Conservation (phyloP, 2,329 filamentous ascomycete genomes). For the Neoarthrinium moseri region DNA sequence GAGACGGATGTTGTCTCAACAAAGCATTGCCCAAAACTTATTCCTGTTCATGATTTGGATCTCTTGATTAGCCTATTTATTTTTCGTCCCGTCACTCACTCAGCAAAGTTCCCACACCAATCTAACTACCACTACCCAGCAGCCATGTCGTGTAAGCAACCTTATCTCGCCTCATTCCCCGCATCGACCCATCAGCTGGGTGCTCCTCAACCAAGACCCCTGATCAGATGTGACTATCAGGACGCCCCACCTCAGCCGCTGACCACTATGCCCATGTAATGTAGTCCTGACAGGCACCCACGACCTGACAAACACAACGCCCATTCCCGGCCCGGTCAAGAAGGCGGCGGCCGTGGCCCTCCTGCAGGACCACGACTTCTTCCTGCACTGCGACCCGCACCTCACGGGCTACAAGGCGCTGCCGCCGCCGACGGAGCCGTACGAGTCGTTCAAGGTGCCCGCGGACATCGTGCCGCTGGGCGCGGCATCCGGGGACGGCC, state of each 20-base stretch:
- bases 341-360: conserved; percentile 32
- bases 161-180: no score
- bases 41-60: no score
- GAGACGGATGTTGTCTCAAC: not conserved
- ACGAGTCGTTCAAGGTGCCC: conserved; percentile 24
- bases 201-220: no score
- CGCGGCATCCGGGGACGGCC: conserved; percentile 20
- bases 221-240: no score
- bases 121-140: not conserved
- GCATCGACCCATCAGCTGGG: no score
- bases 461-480: conserved; percentile 20
- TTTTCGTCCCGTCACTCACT: no score
- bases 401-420: conserved; percentile 34
- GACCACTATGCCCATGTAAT: not conserved
- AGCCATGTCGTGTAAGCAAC: not conserved
- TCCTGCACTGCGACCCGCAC: conserved; percentile 53
- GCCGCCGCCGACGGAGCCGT: conserved; percentile 19
- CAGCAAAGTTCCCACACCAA: not conserved
- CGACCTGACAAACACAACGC: conserved; percentile 39
- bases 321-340: conserved; percentile 34
- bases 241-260: not conserved
- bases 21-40: not conserved
- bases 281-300: conserved; percentile 43
- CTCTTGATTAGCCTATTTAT: no score
- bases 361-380: conserved; percentile 51